Evolutionary conservation across 2,329 filamentous ascomycete genomes (phyloP).

Genomic region (Apiospora arundinis): DNA sequence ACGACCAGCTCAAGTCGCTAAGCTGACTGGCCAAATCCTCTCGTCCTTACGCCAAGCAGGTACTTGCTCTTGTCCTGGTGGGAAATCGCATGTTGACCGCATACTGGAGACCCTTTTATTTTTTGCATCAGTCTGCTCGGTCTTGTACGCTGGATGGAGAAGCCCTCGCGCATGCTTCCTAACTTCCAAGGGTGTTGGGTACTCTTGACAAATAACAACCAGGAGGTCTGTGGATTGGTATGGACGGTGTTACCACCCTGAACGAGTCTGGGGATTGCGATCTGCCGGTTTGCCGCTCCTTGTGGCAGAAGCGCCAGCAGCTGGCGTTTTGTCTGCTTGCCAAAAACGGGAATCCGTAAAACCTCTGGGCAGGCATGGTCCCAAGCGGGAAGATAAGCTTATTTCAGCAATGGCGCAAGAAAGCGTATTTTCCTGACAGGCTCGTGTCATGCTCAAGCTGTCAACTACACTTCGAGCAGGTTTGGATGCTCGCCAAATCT

Average conservation of each 20-base stretch:
- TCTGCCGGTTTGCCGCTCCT: constrained; percentile 14
- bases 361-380: neutral
- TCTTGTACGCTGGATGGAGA: neutral
- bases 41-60: neutral
- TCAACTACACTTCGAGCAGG: neutral
- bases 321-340: neutral
- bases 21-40: constrained; percentile 2
- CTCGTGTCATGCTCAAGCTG: neutral
- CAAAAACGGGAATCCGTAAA: neutral
- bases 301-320: neutral
- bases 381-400: constrained; percentile 12
- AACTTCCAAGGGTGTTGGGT: neutral
- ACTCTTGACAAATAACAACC: constrained; percentile 11
- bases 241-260: neutral
- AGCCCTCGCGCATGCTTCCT: constrained; percentile 1
- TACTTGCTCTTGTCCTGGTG: constrained; percentile 3
- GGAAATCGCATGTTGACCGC: constrained; percentile 15
- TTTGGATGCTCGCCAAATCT: neutral
- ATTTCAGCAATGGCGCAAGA: neutral
- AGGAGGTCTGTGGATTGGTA: neutral
- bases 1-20: neutral
- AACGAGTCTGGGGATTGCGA: neutral
- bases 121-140: neutral
- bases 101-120: constrained; percentile 2
- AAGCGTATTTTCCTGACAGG: neutral